Percentiles rank a stretch among this genome's conserved stretches.
phyloP scores from a whole-genome alignment of 495 filamentous ascomycete genomes.

The Penicillium canescens region DNA sequence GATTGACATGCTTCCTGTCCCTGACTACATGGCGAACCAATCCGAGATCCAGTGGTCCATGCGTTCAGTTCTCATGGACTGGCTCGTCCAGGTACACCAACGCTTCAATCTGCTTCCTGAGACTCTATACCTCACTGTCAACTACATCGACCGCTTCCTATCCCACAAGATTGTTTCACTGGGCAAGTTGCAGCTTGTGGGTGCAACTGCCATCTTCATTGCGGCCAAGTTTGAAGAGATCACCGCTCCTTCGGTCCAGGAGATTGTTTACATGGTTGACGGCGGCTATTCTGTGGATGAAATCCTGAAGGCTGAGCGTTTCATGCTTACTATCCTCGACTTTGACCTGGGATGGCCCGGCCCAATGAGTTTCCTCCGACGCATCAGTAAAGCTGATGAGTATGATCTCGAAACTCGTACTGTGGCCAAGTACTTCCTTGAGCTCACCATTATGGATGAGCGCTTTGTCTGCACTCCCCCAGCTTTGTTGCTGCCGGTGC shows the following conservation, averaged over 20 bases:
- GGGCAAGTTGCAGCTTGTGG: constrained; percentile 92
- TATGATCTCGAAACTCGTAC: constrained; percentile 96
- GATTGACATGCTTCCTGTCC: constrained; percentile 79
- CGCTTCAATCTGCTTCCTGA: constrained; percentile 91
- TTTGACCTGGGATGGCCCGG: constrained; percentile 97
- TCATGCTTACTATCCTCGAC: constrained; percentile 94
- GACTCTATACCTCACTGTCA: constrained; percentile 89
- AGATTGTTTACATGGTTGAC: constrained; percentile 99
- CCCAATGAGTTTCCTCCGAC: constrained; percentile 94
- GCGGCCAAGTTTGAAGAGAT: constrained; percentile 99
- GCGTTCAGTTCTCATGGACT: constrained; percentile 96
- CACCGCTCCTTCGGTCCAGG: constrained; percentile 88
- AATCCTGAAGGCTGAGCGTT: constrained; percentile 94
- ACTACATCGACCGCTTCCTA: constrained; percentile 96
- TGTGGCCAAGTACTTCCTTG: constrained; percentile 96
- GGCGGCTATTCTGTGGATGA: constrained; percentile 84
- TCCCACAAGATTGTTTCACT: constrained; percentile 93
- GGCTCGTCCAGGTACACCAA: constrained; percentile 93
- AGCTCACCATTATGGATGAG: constrained; percentile 97
- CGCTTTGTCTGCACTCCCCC: constrained; percentile 89
- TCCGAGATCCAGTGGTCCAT: constrained; percentile 99
- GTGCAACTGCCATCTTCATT: constrained; percentile 92
- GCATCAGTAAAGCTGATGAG: constrained; percentile 98
- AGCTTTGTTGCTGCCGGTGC: constrained; percentile 91
- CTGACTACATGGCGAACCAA: constrained; percentile 95